Base-by-base conservation (phyloP, 768 basidiomycete genomes). In the Lactifluus rugatus region DNA sequence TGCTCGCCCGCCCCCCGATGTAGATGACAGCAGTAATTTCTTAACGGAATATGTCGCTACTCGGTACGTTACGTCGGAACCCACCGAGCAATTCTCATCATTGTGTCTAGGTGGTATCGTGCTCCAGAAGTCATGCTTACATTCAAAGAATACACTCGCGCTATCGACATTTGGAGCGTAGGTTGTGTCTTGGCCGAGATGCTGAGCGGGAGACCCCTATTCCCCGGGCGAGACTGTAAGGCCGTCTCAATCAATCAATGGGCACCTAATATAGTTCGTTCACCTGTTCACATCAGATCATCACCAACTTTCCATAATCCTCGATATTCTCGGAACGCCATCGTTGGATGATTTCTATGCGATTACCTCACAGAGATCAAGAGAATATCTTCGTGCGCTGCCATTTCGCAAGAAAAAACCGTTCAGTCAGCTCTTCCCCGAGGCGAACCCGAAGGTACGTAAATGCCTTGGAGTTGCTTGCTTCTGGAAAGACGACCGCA, bases 71-170 rank as follows among this genome's bases (percentile, higher is more conserved):
- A 31, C 14, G 17, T 21, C 53, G 9, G 17, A 34, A 13, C 49
- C 62, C 56, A 58, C 54, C 51, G 65, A 47, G 62, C 60, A 60
- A 17, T 14, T 25, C 42, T 54, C 23, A 32, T 54, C 26, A 26
- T 34, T 56, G 37, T 23, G 31, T 45, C 37, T 50, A 85, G 92
- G 67, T 97, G 95, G 95, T 98, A 97, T 69, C 84, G 95, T 31
- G 95, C 95, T 0, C 95, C 95, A 0, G 95, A 97, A 70, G 90
- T 98, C 61, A 97, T 98, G 95, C 79, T 98, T 36, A 95, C 92
- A 0, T 97, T 96, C 76, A 93, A 94, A 68, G 86, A 94, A 74
- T 97, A 97, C 70, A 93, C 92, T 5, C 81, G 81, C 34, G 87
- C 87, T 0, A 88, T 91, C 70, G 89, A 91, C 63, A 80, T 92